Conservation (phyloP, 2,329 filamentous ascomycete species). For the Colletotrichum navitas region DNA sequence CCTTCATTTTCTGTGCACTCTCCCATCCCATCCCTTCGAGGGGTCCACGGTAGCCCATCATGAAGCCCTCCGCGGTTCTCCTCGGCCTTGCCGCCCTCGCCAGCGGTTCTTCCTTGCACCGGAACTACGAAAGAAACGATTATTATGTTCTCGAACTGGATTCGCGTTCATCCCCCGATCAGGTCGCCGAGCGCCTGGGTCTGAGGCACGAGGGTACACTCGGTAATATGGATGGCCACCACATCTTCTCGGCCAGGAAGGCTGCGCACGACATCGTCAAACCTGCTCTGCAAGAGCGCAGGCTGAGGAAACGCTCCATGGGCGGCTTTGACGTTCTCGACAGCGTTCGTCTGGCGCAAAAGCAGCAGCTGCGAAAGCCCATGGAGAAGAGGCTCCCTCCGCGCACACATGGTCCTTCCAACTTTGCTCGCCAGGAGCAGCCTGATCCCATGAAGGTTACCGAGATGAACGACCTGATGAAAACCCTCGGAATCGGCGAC, state of each 20-base stretch:
- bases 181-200: constrained; percentile 79
- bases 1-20: constrained; percentile 1
- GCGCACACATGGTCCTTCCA: constrained; percentile 35
- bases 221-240: constrained; percentile 82
- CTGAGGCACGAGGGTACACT: constrained; percentile 85
- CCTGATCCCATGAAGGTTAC: constrained; percentile 61
- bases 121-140: constrained; percentile 84
- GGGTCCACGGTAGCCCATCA: constrained; percentile 48
- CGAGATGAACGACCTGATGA: constrained; percentile 71
- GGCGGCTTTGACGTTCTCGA: constrained; percentile 73
- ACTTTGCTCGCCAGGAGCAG: constrained; percentile 42
- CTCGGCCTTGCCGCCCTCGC: constrained; percentile 64
- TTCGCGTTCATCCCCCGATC: constrained; percentile 71
- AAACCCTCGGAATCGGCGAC: constrained; percentile 80
- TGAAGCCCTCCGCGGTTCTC: constrained; percentile 67
- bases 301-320: constrained; percentile 72
- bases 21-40: constrained; percentile 28
- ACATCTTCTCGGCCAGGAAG: constrained; percentile 84
- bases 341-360: constrained; percentile 81
- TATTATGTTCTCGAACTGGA: constrained; percentile 94
- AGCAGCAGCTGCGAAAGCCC: constrained; percentile 69
- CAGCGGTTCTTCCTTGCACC: constrained; percentile 65
- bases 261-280: constrained; percentile 70
- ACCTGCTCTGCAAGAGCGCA: constrained; percentile 64
- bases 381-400: constrained; percentile 66